A percentile compares a stretch with the other conserved stretches of the same genome.
These are phyloP conservation scores for Diaporthe ampelina DNA, from an alignment of 2,329 filamentous ascomycete genomes.

Conservation along the genomic window DNA sequence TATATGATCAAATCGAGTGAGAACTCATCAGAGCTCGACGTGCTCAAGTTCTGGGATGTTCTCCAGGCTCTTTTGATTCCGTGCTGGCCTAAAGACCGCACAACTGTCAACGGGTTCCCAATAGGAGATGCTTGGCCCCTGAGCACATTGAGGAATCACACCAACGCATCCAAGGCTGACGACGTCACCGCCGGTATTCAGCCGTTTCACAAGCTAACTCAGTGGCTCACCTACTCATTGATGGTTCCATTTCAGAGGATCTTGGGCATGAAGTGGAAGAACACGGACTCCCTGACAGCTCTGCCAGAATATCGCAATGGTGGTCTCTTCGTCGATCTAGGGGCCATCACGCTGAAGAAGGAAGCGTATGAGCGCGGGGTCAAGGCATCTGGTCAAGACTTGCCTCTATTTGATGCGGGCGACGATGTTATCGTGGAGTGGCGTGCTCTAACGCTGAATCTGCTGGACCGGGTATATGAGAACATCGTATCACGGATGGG, in stretches of 20 bases:
- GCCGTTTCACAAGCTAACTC: conserved; percentile 93
- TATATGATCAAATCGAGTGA: conserved; percentile 52
- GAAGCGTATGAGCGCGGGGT: conserved; percentile 79
- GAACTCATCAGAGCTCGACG: conserved; percentile 52
- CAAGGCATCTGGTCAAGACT: conserved; percentile 60
- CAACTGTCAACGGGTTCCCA: conserved; percentile 58
- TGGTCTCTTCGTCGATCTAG: conserved; percentile 87
- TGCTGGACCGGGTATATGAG: conserved; percentile 64
- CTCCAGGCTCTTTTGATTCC: conserved; percentile 62
- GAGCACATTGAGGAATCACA: conserved; percentile 68
- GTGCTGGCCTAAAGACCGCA: conserved; percentile 65
- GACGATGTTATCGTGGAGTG: conserved; percentile 72
- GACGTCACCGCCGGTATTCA: conserved; percentile 66
- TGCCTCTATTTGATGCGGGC: conserved; percentile 64
- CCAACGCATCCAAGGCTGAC: conserved; percentile 11
- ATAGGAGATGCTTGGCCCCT: conserved; percentile 67
- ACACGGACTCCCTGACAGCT: conserved; percentile 85
- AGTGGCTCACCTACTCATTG: conserved; percentile 94
- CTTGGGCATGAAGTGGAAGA: conserved; percentile 84
- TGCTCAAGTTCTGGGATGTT: conserved; percentile 56
- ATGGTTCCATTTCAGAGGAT: conserved; percentile 91
- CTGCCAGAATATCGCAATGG: conserved; percentile 95
- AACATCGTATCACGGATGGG: conserved; percentile 56
- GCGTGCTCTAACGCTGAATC: conserved; percentile 68
- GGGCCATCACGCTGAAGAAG: conserved; percentile 81